Percentiles rank a stretch among this genome's conserved stretches.
Conservation (phyloP, 495 filamentous ascomycete genomes). For the Aspergillus wentii region DNA sequence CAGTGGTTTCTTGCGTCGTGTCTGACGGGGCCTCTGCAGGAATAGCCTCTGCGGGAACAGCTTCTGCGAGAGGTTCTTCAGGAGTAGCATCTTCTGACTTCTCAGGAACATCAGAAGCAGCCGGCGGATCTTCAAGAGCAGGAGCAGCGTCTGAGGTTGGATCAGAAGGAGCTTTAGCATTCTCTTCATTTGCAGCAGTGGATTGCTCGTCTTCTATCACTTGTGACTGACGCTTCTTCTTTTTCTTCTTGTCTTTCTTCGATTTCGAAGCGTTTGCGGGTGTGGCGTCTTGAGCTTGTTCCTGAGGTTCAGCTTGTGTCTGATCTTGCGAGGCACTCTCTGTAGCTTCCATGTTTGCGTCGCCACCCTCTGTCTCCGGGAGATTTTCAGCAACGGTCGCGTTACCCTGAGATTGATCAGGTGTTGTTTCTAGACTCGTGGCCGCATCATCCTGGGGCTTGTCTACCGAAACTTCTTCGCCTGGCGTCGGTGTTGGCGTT, state of each 20-base stretch:
- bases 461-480: too few relatives aligned
- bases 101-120: slow-evolving; percentile 4
- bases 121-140: slow-evolving; percentile 2
- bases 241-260: slow-evolving; percentile 26
- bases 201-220: slow-evolving; percentile 11
- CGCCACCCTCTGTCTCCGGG: neutral
- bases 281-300: neutral
- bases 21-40: too few relatives aligned
- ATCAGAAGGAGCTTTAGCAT: slow-evolving; percentile 6
- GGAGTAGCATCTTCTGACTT: slow-evolving; percentile 5
- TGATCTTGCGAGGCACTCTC: neutral
- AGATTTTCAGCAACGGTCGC: neutral
- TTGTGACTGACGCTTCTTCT: slow-evolving; percentile 29
- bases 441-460: too few relatives aligned
- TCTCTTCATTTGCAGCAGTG: slow-evolving; percentile 10
- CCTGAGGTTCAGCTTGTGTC: neutral
- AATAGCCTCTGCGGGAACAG: too few relatives aligned
- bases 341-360: neutral
- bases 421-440: too few relatives aligned
- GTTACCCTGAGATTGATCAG: too few relatives aligned
- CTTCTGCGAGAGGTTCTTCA: too few relatives aligned
- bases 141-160: slow-evolving; percentile 14
- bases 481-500: too few relatives aligned
- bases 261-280: slow-evolving; percentile 6
- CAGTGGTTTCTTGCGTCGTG: neutral